Conservation (phyloP, 257 asterid genomes). For the Nemophila menziesii region DNA sequence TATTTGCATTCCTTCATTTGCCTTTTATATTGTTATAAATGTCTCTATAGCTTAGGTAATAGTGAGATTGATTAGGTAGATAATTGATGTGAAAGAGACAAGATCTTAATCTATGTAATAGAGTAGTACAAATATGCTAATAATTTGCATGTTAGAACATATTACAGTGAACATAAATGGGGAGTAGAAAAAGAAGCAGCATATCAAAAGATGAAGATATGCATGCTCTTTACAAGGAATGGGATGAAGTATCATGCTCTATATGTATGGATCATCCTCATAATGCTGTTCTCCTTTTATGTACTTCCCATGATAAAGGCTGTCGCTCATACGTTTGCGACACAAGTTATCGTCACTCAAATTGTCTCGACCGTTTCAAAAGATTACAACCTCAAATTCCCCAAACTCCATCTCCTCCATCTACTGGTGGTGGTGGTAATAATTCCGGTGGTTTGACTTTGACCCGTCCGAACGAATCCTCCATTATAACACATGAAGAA, state of each 20-base stretch:
- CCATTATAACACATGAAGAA: conserved; percentile 15
- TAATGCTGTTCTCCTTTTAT: conserved; percentile 79
- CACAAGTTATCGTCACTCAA: conserved; percentile 89
- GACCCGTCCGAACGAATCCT: conserved; percentile 17
- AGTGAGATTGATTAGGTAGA: neutral
- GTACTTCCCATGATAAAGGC: conserved; percentile 81
- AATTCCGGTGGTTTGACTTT: conserved; percentile 12
- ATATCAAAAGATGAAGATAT: conserved; percentile 53
- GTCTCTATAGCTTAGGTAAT: neutral
- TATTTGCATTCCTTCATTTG: neutral
- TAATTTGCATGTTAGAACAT: conserved; percentile 40
- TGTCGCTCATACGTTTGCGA: conserved; percentile 87
- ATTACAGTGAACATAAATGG: conserved; percentile 79
- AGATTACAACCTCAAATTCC: conserved; percentile 46
- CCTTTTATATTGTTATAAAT: too few relatives aligned
- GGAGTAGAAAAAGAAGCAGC: conserved; percentile 95
- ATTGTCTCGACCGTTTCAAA: conserved; percentile 82
- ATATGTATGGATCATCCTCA: conserved; percentile 87
- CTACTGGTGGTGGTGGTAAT: conserved; percentile 9
- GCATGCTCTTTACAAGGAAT: conserved; percentile 62
- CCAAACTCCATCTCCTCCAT: conserved; percentile 20
- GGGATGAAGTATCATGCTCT: conserved; percentile 87
- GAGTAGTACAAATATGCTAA: conserved; percentile 21
- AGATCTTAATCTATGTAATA: conserved; percentile 3
- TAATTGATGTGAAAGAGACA: neutral